Conservation (phyloP, 75 land plant genomes). For the Cryptomeria japonica region DNA sequence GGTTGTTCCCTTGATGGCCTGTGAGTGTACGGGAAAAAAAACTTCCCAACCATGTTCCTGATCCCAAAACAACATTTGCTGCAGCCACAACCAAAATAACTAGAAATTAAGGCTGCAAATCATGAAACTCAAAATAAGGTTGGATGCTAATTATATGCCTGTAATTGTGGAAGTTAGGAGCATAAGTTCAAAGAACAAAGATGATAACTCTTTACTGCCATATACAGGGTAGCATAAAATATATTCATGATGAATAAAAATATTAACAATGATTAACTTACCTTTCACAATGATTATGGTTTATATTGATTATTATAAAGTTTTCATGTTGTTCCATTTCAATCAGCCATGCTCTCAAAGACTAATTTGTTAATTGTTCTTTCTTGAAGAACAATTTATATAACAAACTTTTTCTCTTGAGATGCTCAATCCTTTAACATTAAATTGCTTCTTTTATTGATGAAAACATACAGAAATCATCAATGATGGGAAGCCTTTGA, state of each 20-base stretch:
- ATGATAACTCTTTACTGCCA: background rate
- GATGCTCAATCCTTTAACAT: no score
- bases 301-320: no score
- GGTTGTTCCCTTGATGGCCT: conserved; percentile 30
- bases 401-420: no score
- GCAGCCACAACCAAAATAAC: conserved; percentile 23
- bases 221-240: background rate
- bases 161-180: background rate
- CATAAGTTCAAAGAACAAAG: background rate
- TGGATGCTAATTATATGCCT: background rate
- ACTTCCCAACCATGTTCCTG: conserved; percentile 65
- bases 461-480: background rate
- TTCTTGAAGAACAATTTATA: background rate
- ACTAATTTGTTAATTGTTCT: background rate
- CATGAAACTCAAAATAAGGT: conserved; percentile 6
- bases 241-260: background rate
- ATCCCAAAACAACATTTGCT: conserved; percentile 69
- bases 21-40: conserved; percentile 29
- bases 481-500: background rate
- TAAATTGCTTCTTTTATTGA: background rate
- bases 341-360: background rate
- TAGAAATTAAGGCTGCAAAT: background rate
- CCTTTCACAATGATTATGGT: background rate
- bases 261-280: background rate
- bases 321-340: no score